Base-by-base conservation (phyloP, 2,329 filamentous ascomycete species). In the Aspergillus spinulosporus region DNA sequence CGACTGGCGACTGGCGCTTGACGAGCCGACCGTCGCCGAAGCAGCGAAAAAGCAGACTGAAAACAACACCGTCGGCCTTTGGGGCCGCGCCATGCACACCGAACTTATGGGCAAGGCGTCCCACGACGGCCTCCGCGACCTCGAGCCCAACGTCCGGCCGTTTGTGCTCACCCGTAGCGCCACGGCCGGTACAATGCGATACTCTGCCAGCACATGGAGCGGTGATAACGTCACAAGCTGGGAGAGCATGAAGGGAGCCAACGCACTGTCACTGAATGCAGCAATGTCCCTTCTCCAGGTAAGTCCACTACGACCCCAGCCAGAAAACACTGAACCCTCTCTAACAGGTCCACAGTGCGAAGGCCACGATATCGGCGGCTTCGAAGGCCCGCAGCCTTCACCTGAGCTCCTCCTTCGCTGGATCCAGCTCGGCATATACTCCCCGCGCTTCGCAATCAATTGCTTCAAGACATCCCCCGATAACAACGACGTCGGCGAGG, bases 201-300 rank as follows among this genome's bases (percentile, higher is more conserved):
- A 90, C 64, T 84, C 85, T 4, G 83, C 82, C n/a, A 88, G 85
- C 57, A 84, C 87, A 0, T 90, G 88, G 88, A 88, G 85, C 46
- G 88, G 88, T 2, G 88, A 90, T 66, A 90, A 91, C 63, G 82
- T 87, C 2, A 90, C 87, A 0, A 87, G 84, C 69, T 90, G 88
- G 87, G 82, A 84, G 14, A 82, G 83, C 6, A 89, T 90, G 86
- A 85, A 84, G 61, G 88, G 87, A 0, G 83, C 86, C 1, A 90
- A 89, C 59, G 84, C 87, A 0, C 68, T 90, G 5, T 86, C 86
- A 0, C 73, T 90, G 3, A 89, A 83, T 43, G 86, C 87, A 0
- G 87, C 86, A 0, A 80, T 90, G 60, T 88, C 83, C 48, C 75
- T 90, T 1, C 76, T 90, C 62, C 87, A 87, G 66, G 79, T 80